Evolutionary conservation across 129 eudicot species (phyloP).

Genomic region (Flaveria brownii): DNA sequence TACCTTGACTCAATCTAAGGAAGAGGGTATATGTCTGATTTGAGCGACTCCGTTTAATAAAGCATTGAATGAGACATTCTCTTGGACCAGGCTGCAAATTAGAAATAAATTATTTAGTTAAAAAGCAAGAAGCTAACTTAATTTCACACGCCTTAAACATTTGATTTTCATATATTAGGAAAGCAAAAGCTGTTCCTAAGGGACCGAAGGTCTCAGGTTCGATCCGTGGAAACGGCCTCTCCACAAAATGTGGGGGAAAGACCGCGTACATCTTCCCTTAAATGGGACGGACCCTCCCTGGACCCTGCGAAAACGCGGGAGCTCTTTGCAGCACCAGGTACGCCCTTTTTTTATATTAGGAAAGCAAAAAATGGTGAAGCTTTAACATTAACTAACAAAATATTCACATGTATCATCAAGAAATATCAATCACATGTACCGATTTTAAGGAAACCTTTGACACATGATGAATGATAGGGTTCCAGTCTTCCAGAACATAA

Average conservation of each 20-base stretch:
- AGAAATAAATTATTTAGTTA: conserved; percentile 18
- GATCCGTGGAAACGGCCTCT: no score
- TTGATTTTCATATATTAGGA: no score
- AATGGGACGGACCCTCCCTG: no score
- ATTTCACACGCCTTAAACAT: no score
- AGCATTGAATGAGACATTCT: conserved; percentile 68
- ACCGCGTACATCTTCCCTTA: no score
- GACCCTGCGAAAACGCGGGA: no score
- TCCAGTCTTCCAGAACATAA: neutral
- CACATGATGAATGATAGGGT: neutral
- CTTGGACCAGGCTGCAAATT: conserved; percentile 92
- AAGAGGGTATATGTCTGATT: conserved; percentile 64
- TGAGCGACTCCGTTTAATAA: conserved; percentile 71
- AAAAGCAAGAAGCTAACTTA: conserved; percentile 12
- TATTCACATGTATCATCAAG: neutral
- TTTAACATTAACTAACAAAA: neutral
- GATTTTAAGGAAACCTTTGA: conserved; percentile 1
- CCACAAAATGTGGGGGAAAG: no score
- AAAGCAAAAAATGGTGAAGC: neutral
- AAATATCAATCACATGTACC: neutral
- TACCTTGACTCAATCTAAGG: conserved; percentile 80
- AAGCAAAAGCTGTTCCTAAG: no score
- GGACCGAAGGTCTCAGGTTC: no score
- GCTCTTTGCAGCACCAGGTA: no score
- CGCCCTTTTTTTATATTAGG: no score